Evolutionary conservation across 2,329 filamentous ascomycete genomes (phyloP).

Genomic region (Aspergillus bombycis): DNA sequence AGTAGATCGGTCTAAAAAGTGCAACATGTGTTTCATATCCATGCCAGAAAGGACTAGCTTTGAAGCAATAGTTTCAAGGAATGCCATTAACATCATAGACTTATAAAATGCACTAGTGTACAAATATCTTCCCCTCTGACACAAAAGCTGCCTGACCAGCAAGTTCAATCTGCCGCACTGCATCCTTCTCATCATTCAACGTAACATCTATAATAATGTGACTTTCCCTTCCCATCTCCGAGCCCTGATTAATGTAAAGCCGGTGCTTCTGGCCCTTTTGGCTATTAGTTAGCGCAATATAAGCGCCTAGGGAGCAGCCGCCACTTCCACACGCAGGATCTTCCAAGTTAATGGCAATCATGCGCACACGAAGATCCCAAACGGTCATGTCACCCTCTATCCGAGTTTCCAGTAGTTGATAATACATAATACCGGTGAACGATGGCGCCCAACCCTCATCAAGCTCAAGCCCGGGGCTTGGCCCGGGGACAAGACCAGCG

Average conservation of each 20-base stretch:
- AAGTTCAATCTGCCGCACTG: conserved; percentile 21
- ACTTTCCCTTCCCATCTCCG: conserved; percentile 61
- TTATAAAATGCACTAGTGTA: conserved; percentile 2
- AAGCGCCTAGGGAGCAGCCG: conserved; percentile 56
- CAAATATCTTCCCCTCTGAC: conserved; percentile 14
- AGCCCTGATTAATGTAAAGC: conserved; percentile 58
- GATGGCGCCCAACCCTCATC: conserved; percentile 33
- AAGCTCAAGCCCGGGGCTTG: conserved; percentile 26
- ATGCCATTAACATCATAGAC: not conserved
- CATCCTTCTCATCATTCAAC: conserved; percentile 17
- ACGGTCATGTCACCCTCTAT: conserved; percentile 21
- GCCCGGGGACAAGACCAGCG: conserved; percentile 20
- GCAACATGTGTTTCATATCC: too few relatives aligned
- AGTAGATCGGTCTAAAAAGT: too few relatives aligned
- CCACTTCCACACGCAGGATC: conserved; percentile 67
- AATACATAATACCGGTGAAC: conserved; percentile 35
- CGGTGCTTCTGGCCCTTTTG: conserved; percentile 42
- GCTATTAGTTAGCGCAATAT: conserved; percentile 49
- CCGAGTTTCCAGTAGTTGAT: conserved; percentile 20
- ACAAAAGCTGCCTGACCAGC: conserved; percentile 15
- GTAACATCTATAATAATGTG: conserved; percentile 26
- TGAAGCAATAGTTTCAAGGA: too few relatives aligned
- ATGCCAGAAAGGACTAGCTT: too few relatives aligned
- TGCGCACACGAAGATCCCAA: conserved; percentile 30
- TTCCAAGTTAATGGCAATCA: conserved; percentile 48